Percentiles rank a stretch among this genome's conserved stretches.
Conservation (phyloP, 345 rosid species). For the Laguncularia racemosa region DNA sequence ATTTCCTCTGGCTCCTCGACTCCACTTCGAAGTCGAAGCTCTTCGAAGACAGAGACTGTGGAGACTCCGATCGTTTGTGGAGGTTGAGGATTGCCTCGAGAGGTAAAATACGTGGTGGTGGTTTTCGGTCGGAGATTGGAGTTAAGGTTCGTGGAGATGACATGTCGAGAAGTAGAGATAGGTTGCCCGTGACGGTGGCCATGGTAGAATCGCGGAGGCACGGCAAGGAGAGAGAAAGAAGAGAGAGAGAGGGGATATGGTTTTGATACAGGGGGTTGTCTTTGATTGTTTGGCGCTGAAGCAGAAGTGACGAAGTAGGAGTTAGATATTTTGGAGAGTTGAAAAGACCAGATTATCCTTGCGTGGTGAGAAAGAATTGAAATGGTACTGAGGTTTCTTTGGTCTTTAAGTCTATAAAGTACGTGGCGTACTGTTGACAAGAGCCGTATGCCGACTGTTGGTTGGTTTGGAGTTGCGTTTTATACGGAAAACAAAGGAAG, state of each 20-base stretch:
- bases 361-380: background rate
- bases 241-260: background rate
- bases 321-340: constrained; percentile 1
- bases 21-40: constrained; percentile 55
- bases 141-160: constrained; percentile 30
- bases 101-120: constrained; percentile 40
- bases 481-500: too few species aligned
- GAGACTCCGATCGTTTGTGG: constrained; percentile 42
- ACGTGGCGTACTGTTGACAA: constrained; percentile 1
- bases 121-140: constrained; percentile 45
- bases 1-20: constrained; percentile 24
- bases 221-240: background rate
- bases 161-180: constrained; percentile 51
- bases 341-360: constrained; percentile 3
- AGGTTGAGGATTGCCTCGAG: constrained; percentile 42
- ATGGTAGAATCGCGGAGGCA: constrained; percentile 19
- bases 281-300: too few species aligned
- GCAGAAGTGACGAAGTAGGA: background rate
- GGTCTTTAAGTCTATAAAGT: background rate
- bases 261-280: background rate
- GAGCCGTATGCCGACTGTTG: too few species aligned
- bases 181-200: constrained; percentile 73
- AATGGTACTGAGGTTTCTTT: background rate
- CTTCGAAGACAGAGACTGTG: constrained; percentile 24
- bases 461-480: too few species aligned